A percentile compares a stretch with the other conserved stretches of the same genome.
Conservation (phyloP, 345 rosid genomes). For the Hypericum perforatum region DNA sequence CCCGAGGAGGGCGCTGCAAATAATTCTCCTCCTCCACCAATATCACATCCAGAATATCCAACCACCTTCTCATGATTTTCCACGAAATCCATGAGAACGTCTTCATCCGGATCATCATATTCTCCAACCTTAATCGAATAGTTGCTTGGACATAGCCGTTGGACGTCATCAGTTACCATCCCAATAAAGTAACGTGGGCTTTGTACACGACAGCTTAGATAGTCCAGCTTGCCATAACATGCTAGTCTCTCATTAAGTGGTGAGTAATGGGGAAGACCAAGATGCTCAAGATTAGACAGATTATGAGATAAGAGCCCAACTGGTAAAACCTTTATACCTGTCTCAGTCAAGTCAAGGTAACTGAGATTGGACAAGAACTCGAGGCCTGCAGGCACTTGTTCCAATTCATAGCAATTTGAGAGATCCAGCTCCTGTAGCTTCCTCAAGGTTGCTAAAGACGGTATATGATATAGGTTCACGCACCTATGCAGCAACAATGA, state of each 20-base stretch:
- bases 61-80: too few relatives aligned
- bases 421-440: slow-evolving; percentile 11
- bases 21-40: too few relatives aligned
- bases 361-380: slow-evolving; percentile 10
- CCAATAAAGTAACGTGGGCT: too few relatives aligned
- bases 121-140: too few relatives aligned
- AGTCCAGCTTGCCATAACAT: too few relatives aligned
- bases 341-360: slow-evolving; percentile 7
- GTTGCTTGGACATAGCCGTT: too few relatives aligned
- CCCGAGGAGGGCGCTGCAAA: too few relatives aligned
- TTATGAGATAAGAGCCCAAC: background rate
- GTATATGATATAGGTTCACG: background rate
- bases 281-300: slow-evolving; percentile 1
- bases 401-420: background rate
- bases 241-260: background rate
- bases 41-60: too few relatives aligned
- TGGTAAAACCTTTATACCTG: slow-evolving; percentile 1
- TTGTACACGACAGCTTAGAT: too few relatives aligned
- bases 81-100: too few relatives aligned
- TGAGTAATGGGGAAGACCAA: slow-evolving; percentile 1
- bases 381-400: background rate
- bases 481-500: slow-evolving; percentile 1
- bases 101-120: too few relatives aligned
- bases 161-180: too few relatives aligned
- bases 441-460: slow-evolving; percentile 4